Base-by-base conservation (phyloP, 805 yeast genomes). In the Metschnikowia baotianmanensis region DNA sequence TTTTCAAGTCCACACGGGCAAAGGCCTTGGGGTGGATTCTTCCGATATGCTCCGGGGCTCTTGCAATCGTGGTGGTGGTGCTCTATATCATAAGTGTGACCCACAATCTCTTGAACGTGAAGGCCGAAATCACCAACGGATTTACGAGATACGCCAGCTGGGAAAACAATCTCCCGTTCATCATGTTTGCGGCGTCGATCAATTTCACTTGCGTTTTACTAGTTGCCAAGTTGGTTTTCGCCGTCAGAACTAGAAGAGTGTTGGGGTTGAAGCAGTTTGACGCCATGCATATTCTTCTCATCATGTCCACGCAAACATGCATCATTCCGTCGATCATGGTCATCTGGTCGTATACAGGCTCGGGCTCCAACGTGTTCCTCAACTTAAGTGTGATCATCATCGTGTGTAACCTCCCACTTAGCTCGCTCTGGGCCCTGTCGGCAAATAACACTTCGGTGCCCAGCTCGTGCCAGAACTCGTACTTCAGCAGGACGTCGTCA, bases 371-470 rank as follows among this genome's bases (percentile, higher is more conserved):
- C 58, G 72, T 26, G 46, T 80, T 49, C 58, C 74, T 18, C 13
- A 72, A 82, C 3, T 56, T 85, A 21, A 78, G 86, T 2, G 64
- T 78, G 2, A 65, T 85, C 18, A 51, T 88, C 5, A 81, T 84
- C 15, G 83, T 84, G 0, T 56, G 86, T 20, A 84, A 90, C 3
- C 67, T 89, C 39, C 96, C 96, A 1, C 61, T 90, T 35, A 80
- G 96, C 0, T 78, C 96, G 0, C 75, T 89, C 76, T 89, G 97
- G 97, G 95, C 96, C 0, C 67, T 82, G 4, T 69, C 88, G 2
- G 71, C 83, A 1, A 80, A 82, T 51, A 77, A 76, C 41, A 55
- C 71, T 2, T 46, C 56, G 2, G 28, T 25, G 2, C 59, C 60
- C 5, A 48, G 47, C 16, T 57, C 62, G 10, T 47, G 46, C 16